phyloP scores from a whole-genome alignment of 495 filamentous ascomycete species.

The Glutinoglossum americanum region DNA sequence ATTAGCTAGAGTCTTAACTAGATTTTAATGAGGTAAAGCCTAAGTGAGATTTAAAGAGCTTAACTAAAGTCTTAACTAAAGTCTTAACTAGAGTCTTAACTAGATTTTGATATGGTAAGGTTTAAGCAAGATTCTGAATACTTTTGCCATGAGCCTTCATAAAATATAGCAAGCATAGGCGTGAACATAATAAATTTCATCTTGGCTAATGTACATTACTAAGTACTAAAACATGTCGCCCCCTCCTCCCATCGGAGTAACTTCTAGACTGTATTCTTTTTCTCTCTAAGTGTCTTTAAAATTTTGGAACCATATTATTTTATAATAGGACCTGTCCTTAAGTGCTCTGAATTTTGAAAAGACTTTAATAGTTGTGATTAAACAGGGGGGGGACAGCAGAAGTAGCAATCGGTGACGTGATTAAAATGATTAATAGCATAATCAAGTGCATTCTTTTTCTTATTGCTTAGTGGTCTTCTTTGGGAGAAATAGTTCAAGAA shows the following conservation, averaged over 20 bases:
- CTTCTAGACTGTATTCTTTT: not conserved
- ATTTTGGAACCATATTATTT: not conserved
- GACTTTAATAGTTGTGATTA: not conserved
- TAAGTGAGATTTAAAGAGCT: no score
- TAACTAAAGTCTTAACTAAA: no score
- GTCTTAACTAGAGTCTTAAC: no score
- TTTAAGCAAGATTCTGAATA: no score
- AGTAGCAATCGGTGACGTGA: not conserved
- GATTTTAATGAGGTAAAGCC: no score
- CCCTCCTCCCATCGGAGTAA: not conserved
- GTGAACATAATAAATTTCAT: no score
- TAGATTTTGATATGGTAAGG: no score
- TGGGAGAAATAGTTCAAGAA: not conserved
- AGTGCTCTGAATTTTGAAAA: conserved; percentile 2
- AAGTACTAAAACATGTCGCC: not conserved
- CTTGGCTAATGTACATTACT: no score
- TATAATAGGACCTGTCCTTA: not conserved
- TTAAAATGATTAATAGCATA: not conserved
- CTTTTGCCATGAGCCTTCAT: no score
- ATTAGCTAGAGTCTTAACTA: no score
- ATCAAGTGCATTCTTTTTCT: not conserved
- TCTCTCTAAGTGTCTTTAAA: conserved; percentile 1
- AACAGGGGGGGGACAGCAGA: not conserved
- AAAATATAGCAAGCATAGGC: no score
- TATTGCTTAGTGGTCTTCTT: not conserved